Base-by-base conservation (phyloP, 192 early-diverging fungal genomes). In the Rhizoclosmatium sp. region DNA sequence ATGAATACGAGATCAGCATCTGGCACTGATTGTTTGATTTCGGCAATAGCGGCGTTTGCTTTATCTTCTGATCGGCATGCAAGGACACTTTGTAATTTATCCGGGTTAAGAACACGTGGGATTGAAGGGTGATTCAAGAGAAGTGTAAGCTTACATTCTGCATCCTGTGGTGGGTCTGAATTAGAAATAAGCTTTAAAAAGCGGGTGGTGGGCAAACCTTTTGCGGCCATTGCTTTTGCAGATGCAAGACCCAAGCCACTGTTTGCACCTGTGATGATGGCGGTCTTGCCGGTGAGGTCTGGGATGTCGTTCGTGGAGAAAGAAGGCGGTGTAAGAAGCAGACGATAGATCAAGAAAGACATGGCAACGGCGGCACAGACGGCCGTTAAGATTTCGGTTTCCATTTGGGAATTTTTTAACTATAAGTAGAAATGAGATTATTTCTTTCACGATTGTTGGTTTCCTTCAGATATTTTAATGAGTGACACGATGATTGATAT, bases 261-360 rank as follows among this genome's bases (percentile, higher is more conserved):
- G 48, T 65, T 78, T 49, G 79, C 84, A 48, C 84, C 84, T 14
- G 84, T 85, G 64, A 85, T 66, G 31, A 85, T 51, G 59, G 74
- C 78, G 46, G 64, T 69, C 71, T 79, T 78, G 61, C 69, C 81
- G 46, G 41, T 9, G 40, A 81, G 69, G 10, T 62, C 59, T 14
- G 70, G 70, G 42, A 73, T 60, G 23, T 80, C 47, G 21, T 46
- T 39, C 21, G 44, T 23, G 23, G 46, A 47, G 71, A 80, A 80
- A 21, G 60, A 7, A 19, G 23, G 60, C 19, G 60, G 60, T 5
- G 60, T 21, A 19, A 62, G 60, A 40, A 62, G 60, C 0, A 62
- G 60, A 0, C 60, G 60, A 23, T 62, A 62, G 39, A 62, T 62
- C 5, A 62, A 21, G 39, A 62, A 62, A 21, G 60, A 19, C 7